phyloP scores from a whole-genome alignment of 139 green algal species.

The Mychonastes homosphaera region DNA sequence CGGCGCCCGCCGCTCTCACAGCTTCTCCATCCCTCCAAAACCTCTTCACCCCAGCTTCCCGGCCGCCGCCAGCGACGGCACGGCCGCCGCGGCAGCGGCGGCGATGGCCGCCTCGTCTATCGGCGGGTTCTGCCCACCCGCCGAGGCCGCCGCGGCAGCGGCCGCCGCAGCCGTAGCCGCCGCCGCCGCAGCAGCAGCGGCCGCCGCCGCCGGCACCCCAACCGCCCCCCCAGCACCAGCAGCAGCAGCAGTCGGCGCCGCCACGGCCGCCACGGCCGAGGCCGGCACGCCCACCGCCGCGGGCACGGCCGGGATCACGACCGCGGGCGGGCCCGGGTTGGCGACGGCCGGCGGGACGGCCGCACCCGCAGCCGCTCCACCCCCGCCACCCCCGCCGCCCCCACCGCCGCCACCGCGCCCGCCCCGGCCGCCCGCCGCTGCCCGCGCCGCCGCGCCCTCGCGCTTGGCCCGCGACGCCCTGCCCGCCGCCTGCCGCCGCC shows the following conservation, averaged over 20 bases:
- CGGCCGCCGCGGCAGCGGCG: too few relatives aligned
- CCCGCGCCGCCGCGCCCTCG: too few relatives aligned
- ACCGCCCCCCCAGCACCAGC: not conserved
- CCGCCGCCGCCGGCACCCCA: slow-evolving; percentile 1
- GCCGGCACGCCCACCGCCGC: too few relatives aligned
- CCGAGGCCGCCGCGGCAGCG: not conserved
- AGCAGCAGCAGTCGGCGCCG: slow-evolving; percentile 5
- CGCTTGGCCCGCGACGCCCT: slow-evolving; percentile 48
- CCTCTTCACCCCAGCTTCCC: not conserved
- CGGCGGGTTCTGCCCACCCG: not conserved
- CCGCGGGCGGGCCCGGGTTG: not conserved
- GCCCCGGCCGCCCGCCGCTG: not conserved
- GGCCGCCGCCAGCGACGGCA: not conserved
- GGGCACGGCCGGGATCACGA: too few relatives aligned
- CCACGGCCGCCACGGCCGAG: too few relatives aligned
- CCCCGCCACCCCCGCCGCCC: not conserved
- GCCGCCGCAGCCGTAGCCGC: not conserved
- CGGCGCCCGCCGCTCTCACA: not conserved
- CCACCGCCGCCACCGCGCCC: not conserved
- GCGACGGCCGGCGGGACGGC: not conserved
- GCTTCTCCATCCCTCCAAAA: slow-evolving; percentile 10
- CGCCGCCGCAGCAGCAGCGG: not conserved
- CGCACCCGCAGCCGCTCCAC: not conserved
- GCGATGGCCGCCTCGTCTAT: not conserved
- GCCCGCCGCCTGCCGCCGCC: slow-evolving; percentile 57